Evolutionary conservation across 2,329 filamentous ascomycete species (phyloP).

Genomic region (Alternaria metachromatica): DNA sequence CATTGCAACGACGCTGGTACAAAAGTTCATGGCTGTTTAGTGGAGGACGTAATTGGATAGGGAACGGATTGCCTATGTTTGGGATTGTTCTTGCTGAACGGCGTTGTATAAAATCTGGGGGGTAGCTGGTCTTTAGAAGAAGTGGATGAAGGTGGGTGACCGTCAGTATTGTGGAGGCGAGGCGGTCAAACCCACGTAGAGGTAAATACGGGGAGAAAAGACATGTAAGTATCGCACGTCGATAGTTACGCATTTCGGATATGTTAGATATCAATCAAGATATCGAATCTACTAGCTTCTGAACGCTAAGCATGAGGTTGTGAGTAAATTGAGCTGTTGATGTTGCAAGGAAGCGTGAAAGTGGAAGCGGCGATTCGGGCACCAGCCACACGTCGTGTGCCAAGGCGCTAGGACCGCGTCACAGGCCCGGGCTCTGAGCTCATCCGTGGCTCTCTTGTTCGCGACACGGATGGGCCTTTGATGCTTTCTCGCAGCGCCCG

Average conservation of each 20-base stretch:
- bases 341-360: background rate
- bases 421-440: constrained; percentile 11
- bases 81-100: constrained; percentile 2
- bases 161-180: background rate
- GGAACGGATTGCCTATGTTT: background rate
- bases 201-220: constrained; percentile 4
- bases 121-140: background rate
- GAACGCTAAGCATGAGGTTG: background rate
- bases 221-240: constrained; percentile 11
- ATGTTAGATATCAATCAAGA: constrained; percentile 14
- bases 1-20: constrained; percentile 24
- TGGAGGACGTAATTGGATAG: constrained; percentile 19
- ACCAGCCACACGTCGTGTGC: constrained; percentile 9
- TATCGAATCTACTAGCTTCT: background rate
- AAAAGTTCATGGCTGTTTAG: constrained; percentile 17
- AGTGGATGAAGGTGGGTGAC: background rate
- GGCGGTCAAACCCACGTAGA: background rate
- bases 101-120: constrained; percentile 1
- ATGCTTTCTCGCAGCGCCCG: constrained; percentile 25
- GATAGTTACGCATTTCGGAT: constrained; percentile 22
- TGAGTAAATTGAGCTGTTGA: background rate
- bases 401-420: constrained; percentile 23
- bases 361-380: background rate
- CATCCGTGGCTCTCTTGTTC: constrained; percentile 15
- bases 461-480: constrained; percentile 27